Base-by-base conservation (phyloP, 2,329 filamentous ascomycete species). In the Microcera coccophila region DNA sequence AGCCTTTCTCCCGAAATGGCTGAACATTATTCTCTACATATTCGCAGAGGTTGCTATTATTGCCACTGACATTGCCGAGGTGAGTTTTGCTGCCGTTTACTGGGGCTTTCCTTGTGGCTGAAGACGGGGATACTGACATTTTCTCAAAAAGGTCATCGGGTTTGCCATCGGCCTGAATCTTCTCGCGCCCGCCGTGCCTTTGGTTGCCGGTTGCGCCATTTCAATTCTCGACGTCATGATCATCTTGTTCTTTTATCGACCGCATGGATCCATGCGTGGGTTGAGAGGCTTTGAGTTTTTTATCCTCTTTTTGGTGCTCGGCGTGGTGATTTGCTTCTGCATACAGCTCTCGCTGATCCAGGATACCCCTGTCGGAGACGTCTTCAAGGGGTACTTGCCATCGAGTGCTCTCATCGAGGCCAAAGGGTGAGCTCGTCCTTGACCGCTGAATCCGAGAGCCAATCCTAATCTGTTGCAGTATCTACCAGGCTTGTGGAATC, bases 401-500 rank as follows among this genome's bases (percentile, higher is more conserved):
- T 85, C 81, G 0, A 66, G 67, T 32, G 71, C 75, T 3, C 62
- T 86, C 2, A 66, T 84, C 1, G 65, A 84, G 58, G 72, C 74
- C 2, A 57, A 80, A 56, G 82, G 74, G 65, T 74, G 53, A 45
- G 65, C 45, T 18, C 34, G 16, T 7, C n/a, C 20, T 54, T 63
- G 36, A 63, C n/a, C 3, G 20, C 42, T 34, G 29, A 15, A 32
- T 17, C 7, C 8, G 29, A n/a, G n/a, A n/a, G n/a, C n/a, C n/a
- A n/a, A 14, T 17, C 8, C 29, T 32, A 14, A 32, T 17, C n/a
- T 14, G 15, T 9, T 2, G 3, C 12, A 59, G 60, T 14, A 41
- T 83, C 0, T 87, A 85, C 59, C 82, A 86, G 62, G 78, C 84
- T 1, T 90, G 85, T 49, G 85, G 85, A 39, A 90, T 90, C 44